phyloP scores from a whole-genome alignment of 139 green algal genomes.

The Tetradesmus lagerheimii region DNA sequence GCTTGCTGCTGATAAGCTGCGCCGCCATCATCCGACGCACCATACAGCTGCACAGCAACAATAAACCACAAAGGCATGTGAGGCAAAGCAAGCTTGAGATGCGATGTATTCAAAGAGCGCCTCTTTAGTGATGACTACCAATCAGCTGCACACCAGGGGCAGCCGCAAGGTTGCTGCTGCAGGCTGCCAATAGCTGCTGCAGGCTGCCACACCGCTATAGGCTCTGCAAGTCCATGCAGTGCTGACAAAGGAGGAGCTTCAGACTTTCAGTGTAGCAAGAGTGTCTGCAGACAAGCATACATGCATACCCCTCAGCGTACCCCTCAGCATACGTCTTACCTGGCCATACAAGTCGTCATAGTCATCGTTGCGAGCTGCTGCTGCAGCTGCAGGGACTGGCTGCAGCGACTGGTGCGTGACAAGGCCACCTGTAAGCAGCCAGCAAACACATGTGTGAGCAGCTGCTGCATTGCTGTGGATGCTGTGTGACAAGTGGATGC shows the following conservation, averaged over 20 bases:
- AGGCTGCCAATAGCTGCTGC: background rate
- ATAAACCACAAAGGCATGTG: background rate
- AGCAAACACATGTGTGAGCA: background rate
- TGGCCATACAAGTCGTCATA: constrained; percentile 44
- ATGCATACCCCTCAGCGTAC: background rate
- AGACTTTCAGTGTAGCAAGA: background rate
- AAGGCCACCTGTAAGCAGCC: background rate
- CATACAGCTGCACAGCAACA: constrained; percentile 18
- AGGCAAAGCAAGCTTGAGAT: background rate
- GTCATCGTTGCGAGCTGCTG: constrained; percentile 34
- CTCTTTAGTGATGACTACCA: background rate
- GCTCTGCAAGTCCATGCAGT: background rate
- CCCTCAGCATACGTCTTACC: background rate
- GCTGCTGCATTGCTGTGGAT: background rate
- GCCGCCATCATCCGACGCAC: background rate
- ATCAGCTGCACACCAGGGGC: background rate
- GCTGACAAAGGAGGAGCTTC: background rate
- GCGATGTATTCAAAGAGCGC: too few species aligned
- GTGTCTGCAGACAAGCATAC: too few species aligned
- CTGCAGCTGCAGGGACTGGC: background rate
- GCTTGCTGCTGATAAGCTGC: background rate
- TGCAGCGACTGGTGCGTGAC: constrained; percentile 6
- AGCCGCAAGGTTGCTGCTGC: background rate
- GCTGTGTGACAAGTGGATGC: background rate
- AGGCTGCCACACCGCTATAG: background rate